These are phyloP conservation scores for Chloromonas sp. DNA, from an alignment of 163 green algal species.

Conservation along the genomic window DNA sequence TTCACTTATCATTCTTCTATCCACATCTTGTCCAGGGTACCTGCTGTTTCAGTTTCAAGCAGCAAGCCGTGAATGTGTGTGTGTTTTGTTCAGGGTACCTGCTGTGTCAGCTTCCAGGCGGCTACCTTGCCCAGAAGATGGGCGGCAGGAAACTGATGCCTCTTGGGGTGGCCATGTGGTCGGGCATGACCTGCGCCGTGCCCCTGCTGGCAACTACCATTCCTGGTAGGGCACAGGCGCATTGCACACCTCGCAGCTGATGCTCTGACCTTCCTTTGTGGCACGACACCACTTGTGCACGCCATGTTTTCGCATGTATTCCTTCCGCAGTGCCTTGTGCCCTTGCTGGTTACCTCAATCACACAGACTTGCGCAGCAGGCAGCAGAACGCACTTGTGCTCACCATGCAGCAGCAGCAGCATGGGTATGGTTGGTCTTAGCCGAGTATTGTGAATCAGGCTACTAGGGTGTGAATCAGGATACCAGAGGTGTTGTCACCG, in stretches of 20 bases:
- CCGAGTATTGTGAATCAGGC: no score
- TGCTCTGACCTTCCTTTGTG: no score
- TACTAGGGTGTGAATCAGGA: no score
- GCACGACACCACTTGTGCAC: no score
- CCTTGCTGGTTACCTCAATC: not conserved
- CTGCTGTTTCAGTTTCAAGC: slow-evolving; percentile 84
- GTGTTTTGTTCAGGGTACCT: slow-evolving; percentile 93
- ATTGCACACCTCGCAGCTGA: no score
- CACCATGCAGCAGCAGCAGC: no score
- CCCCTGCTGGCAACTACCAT: slow-evolving; percentile 61
- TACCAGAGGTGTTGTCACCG: no score
- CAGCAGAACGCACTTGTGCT: no score
- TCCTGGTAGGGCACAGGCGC: slow-evolving; percentile 12
- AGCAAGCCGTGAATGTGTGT: slow-evolving; percentile 22
- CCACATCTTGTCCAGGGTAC: slow-evolving; percentile 88
- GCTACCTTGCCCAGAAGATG: slow-evolving; percentile 53
- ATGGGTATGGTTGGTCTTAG: no score
- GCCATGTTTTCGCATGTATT: not conserved
- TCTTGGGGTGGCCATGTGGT: slow-evolving; percentile 65
- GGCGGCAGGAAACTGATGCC: slow-evolving; percentile 67
- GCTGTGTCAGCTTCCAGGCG: slow-evolving; percentile 84
- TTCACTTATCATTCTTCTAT: not conserved
- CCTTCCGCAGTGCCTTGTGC: not conserved
- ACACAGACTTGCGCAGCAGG: no score
- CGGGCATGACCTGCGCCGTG: slow-evolving; percentile 52